Evolutionary conservation across 805 yeast genomes (phyloP).

Genomic region (Starmerella etchellsii): DNA sequence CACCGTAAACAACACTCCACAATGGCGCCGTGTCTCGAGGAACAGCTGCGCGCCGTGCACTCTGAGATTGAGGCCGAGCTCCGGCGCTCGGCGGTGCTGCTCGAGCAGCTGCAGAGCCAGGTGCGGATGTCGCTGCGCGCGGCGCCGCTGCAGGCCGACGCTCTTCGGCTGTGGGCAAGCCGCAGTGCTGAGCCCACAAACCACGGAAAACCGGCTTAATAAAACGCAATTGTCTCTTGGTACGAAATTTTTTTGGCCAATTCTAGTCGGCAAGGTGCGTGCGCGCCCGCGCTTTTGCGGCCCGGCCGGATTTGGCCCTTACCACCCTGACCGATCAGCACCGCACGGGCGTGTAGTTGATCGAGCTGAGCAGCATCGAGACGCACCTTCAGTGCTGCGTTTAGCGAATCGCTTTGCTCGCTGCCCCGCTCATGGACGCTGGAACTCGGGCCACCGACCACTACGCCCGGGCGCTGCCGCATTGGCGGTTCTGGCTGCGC

Average conservation of each 20-base stretch:
- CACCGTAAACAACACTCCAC: not conserved
- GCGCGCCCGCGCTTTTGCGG: too few relatives aligned
- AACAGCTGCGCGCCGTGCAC: not conserved
- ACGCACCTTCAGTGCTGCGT: too few relatives aligned
- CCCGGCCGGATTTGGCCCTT: too few relatives aligned
- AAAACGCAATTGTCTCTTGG: too few relatives aligned
- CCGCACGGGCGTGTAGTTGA: too few relatives aligned
- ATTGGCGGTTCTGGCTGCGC: constrained; percentile 36
- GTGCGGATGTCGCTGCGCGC: constrained; percentile 4
- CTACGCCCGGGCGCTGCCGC: constrained; percentile 47
- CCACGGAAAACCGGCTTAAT: too few relatives aligned
- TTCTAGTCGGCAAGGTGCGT: too few relatives aligned
- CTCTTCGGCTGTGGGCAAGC: constrained; percentile 4
- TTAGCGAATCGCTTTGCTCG: too few relatives aligned
- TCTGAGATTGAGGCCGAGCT: not conserved
- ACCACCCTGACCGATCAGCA: too few relatives aligned
- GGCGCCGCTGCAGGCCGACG: constrained; percentile 4
- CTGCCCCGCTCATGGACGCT: constrained; percentile 39
- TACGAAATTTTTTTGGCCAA: too few relatives aligned
- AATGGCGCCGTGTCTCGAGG: not conserved
- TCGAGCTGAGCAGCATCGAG: too few relatives aligned
- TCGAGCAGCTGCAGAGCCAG: constrained; percentile 5
- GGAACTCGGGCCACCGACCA: constrained; percentile 60
- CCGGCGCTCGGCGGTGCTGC: constrained; percentile 2
- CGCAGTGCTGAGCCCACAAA: too few relatives aligned